A percentile compares a stretch with the other conserved stretches of the same genome.
These are phyloP conservation scores for Sporothrix inflata DNA, from an alignment of 2,329 filamentous ascomycete species.

Conservation along the genomic window DNA sequence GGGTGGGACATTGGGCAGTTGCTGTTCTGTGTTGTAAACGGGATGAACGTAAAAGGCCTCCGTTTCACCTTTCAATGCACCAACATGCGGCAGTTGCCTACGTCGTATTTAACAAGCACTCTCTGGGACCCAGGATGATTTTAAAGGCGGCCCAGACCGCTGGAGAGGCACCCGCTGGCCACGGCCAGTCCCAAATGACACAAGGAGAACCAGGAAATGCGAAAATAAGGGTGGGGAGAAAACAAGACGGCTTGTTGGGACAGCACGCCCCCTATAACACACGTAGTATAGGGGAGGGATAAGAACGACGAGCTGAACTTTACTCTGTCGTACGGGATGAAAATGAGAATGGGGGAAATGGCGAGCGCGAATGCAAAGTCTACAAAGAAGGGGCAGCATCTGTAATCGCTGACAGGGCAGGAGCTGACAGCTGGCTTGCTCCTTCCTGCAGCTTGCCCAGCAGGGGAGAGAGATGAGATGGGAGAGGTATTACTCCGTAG, in stretches of 20 bases:
- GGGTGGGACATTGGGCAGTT: background rate
- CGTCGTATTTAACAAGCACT: background rate
- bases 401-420: background rate
- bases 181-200: constrained; percentile 13
- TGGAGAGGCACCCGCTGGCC: background rate
- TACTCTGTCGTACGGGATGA: background rate
- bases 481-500: no score
- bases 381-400: background rate
- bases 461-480: background rate
- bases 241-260: background rate
- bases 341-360: background rate
- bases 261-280: constrained; percentile 15
- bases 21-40: background rate
- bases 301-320: background rate
- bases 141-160: constrained; percentile 17
- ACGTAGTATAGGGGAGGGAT: constrained; percentile 3
- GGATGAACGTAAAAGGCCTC: background rate
- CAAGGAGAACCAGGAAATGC: background rate
- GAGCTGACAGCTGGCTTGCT: background rate
- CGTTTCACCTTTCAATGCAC: background rate
- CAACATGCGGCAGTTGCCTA: background rate
- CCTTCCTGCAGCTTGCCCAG: constrained; percentile 2
- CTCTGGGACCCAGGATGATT: background rate
- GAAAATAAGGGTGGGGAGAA: background rate
- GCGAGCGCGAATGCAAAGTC: background rate